These are phyloP conservation scores for Cystofilobasidium bisporidii DNA, from an alignment of 768 basidiomycete genomes.

Conservation along the genomic window DNA sequence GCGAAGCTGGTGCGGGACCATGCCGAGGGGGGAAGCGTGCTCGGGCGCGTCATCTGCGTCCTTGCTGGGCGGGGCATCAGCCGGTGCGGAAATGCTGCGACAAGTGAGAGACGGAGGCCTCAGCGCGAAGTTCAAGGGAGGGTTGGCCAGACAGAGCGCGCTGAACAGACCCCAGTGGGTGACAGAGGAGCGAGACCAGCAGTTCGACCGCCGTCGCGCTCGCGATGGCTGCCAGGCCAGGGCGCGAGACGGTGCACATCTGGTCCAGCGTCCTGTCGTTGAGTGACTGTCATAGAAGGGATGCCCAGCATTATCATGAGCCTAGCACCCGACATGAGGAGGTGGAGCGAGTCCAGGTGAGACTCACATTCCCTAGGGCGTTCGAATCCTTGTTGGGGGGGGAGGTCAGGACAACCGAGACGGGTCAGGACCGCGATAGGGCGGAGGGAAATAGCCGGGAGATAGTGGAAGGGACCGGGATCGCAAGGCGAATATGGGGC, in stretches of 20 bases:
- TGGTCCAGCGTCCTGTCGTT: conserved; percentile 92
- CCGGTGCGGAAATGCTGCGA: conserved; percentile 50
- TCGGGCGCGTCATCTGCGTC: neutral
- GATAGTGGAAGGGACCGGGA: neutral
- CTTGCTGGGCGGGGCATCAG: conserved; percentile 49
- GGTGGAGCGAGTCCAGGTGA: neutral
- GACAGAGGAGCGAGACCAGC: conserved; percentile 76
- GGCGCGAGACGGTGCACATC: conserved; percentile 97
- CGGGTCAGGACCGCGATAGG: neutral
- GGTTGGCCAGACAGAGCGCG: too few species aligned
- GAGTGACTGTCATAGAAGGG: conserved; percentile 45
- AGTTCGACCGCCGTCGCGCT: conserved; percentile 87
- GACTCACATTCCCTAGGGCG: conserved; percentile 77
- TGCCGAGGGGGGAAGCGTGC: conserved; percentile 31
- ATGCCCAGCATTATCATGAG: neutral
- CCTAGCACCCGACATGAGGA: too few species aligned
- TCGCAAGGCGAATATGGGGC: too few species aligned
- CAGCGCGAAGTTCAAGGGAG: too few species aligned
- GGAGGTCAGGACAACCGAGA: neutral
- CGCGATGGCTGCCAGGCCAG: conserved; percentile 86
- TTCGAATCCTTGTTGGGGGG: conserved; percentile 58
- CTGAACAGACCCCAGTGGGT: conserved; percentile 62
- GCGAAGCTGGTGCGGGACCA: conserved; percentile 87
- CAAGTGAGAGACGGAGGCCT: too few species aligned
- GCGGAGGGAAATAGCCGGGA: neutral